Evolutionary conservation across 306 rosid genomes (phyloP), one percentile per base, ranked within the genome.

Genomic region (Malus orientalis): DNA sequence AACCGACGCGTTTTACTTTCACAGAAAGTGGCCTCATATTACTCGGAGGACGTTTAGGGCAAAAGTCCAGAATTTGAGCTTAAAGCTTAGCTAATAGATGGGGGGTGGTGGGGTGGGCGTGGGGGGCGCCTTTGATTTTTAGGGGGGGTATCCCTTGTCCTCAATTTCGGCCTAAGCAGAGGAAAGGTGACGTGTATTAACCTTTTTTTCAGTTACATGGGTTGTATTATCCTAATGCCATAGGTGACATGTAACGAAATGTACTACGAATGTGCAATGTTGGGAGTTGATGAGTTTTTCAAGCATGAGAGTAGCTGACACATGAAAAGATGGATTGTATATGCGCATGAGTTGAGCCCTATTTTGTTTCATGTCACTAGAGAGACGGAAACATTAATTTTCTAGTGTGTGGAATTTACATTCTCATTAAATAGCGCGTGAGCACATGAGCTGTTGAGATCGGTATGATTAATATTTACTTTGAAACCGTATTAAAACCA

Each of bases 1-100:
- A 83, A 86, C 91, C 74, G 29, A 66, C 49, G 70, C 88, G 85
- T 84, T 84, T 83, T 81, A 69, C 70, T 84, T 74, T 79, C 47
- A 68, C 71, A 70, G 69, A 61, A 76, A 80, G 83, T 54, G 60
- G 71, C 60, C 80, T 59, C 38, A 33, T 49, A 15, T 36, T 23
- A 25, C 65, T 63, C 22, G 44, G 22, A 15, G n/a, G 19, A 60
- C 20, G 36, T 16, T 32, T 7, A 14, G 67, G 69, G 44, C 44
- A 6, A 64, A 29, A 5, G 8, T 27, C 32, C 67, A 27, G 44
- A 16, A 32, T 8, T 30, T 6, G 13, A 63, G 40, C 22, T 63
- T 63, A 30, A 47, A 4, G 42, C 29, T 27, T 27, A 27, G 29
- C 16, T 45, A 12, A 45, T 45, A 13, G 51, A 45, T 13, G 53